Percentiles rank a stretch among this genome's conserved stretches.
Evolutionary conservation across 139 green algal species (phyloP).

Genomic region (Picochlorum sp.): DNA sequence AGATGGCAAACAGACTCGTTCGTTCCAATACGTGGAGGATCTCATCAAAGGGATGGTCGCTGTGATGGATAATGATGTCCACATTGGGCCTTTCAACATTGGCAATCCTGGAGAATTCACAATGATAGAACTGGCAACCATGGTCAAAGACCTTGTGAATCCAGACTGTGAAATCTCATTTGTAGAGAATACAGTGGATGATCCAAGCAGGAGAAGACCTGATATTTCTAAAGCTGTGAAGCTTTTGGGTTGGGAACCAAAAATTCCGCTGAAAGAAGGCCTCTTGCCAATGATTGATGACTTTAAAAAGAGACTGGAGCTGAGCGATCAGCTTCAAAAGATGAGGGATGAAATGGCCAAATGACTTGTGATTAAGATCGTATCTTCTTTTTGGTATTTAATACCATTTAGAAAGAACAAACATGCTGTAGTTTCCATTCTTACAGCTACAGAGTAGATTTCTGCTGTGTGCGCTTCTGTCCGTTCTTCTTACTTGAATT

Average conservation of each 20-base stretch:
- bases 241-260: slow-evolving; percentile 87
- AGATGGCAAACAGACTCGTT: slow-evolving; percentile 90
- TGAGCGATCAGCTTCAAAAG: too few species aligned
- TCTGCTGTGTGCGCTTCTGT: too few species aligned
- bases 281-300: slow-evolving; percentile 89
- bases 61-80: slow-evolving; percentile 75
- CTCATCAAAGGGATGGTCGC: slow-evolving; percentile 69
- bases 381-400: too few species aligned
- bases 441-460: too few species aligned
- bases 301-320: slow-evolving; percentile 78
- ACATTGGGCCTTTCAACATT: slow-evolving; percentile 97
- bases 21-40: slow-evolving; percentile 94
- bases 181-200: slow-evolving; percentile 91
- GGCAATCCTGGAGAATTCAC: slow-evolving; percentile 99
- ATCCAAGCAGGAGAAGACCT: slow-evolving; percentile 70
- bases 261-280: slow-evolving; percentile 77
- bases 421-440: too few species aligned
- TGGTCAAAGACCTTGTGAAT: slow-evolving; percentile 84
- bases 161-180: slow-evolving; percentile 60
- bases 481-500: too few species aligned
- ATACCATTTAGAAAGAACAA: too few species aligned
- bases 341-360: too few species aligned
- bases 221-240: slow-evolving; percentile 81
- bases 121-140: slow-evolving; percentile 94
- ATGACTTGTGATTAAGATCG: too few species aligned